Evolutionary conservation across 208 protist species (phyloP).

Genomic region (Leishmania lainsoni): DNA sequence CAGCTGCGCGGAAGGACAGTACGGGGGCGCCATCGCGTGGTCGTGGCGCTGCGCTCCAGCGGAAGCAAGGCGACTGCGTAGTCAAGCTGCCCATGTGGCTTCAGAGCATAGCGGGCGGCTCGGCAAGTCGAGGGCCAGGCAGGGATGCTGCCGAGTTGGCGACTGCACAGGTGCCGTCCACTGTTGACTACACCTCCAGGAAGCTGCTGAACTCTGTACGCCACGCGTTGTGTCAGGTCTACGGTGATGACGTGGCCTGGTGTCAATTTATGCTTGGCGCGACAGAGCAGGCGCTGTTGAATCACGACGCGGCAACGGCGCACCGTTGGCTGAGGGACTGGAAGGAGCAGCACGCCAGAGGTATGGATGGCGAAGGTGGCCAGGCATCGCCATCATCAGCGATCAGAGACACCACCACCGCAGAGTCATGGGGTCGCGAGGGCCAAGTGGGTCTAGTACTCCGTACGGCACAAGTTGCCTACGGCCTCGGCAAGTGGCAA

Average conservation of each 20-base stretch:
- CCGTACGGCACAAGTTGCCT: slow-evolving; percentile 36
- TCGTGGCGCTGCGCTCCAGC: not conserved
- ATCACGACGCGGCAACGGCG: slow-evolving; percentile 17
- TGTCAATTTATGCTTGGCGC: slow-evolving; percentile 16
- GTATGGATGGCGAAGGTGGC: not conserved
- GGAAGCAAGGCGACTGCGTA: not conserved
- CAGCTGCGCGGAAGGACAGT: not conserved
- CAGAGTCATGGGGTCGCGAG: not conserved
- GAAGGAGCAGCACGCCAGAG: not conserved
- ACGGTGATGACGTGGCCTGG: slow-evolving; percentile 21
- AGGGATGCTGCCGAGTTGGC: not conserved
- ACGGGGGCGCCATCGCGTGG: not conserved
- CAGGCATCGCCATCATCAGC: not conserved
- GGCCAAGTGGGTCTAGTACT: slow-evolving; percentile 20
- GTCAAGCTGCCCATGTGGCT: slow-evolving; percentile 11
- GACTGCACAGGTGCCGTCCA: not conserved
- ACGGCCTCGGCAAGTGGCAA: slow-evolving; percentile 24
- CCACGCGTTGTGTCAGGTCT: slow-evolving; percentile 34
- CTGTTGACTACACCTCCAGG: slow-evolving; percentile 1
- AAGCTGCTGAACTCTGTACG: slow-evolving; percentile 35
- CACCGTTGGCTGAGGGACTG: slow-evolving; percentile 36
- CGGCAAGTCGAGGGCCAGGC: not conserved
- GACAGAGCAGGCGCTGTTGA: slow-evolving; percentile 28
- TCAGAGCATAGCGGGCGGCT: not conserved
- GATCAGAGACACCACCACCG: not conserved